A percentile compares a stretch with the other conserved stretches of the same genome.
These are phyloP conservation scores for Botryotinia calthae DNA, from an alignment of 2,329 filamentous ascomycete genomes.

Conservation along the genomic window DNA sequence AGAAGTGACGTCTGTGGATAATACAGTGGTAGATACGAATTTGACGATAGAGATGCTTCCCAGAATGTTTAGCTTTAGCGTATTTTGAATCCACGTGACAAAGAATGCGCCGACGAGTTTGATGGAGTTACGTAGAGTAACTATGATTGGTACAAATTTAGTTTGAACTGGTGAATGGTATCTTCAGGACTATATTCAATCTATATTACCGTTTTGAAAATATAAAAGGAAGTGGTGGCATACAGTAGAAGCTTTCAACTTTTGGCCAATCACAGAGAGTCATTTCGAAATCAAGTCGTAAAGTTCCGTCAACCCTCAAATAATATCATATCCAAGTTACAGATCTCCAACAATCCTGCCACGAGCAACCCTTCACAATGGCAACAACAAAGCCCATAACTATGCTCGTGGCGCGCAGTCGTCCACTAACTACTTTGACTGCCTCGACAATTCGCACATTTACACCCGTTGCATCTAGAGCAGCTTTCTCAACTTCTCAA, in stretches of 20 bases:
- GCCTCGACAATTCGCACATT: constrained; percentile 31
- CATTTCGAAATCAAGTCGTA: constrained; percentile 17
- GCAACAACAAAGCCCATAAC: constrained; percentile 40
- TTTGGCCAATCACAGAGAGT: constrained; percentile 17
- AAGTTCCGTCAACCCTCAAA: constrained; percentile 24
- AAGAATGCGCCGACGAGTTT: not conserved
- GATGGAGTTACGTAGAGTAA: not conserved
- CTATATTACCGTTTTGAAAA: not conserved
- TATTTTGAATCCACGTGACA: constrained; percentile 17
- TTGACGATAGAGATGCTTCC: constrained; percentile 16
- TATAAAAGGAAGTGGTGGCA: constrained; percentile 5
- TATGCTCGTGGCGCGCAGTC: constrained; percentile 40
- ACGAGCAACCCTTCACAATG: constrained; percentile 38
- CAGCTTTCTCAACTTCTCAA: constrained; percentile 36
- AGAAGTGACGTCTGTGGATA: constrained; percentile 20
- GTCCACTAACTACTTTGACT: constrained; percentile 34
- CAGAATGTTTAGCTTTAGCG: constrained; percentile 26
- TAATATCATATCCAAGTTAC: constrained; percentile 9
- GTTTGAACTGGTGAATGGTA: not conserved
- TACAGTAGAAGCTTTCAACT: constrained; percentile 11
- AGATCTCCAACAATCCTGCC: constrained; percentile 33
- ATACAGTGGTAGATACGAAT: constrained; percentile 9
- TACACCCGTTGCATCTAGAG: constrained; percentile 26
- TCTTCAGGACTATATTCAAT: not conserved
- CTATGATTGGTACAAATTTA: not conserved